Evolutionary conservation across 495 filamentous ascomycete genomes (phyloP).

Genomic region (Aspergillus sclerotioniger): DNA sequence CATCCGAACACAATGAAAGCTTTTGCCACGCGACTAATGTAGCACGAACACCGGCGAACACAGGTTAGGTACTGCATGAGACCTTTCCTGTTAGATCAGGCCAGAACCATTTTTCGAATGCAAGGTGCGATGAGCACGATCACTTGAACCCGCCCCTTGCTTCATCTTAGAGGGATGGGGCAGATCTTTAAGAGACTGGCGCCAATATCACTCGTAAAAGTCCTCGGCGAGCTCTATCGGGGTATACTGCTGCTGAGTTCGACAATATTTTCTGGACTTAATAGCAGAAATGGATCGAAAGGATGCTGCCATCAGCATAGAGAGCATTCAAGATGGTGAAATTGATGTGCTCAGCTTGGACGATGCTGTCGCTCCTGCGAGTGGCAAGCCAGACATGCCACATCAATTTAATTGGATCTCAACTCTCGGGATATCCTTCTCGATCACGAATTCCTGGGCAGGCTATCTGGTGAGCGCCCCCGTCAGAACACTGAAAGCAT

Average conservation of each 20-base stretch:
- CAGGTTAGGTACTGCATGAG: not conserved
- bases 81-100: not conserved
- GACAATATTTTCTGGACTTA: not conserved
- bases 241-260: not conserved
- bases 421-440: not conserved
- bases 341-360: not conserved
- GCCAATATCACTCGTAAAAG: not conserved
- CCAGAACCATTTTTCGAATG: not conserved
- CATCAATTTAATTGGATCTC: not conserved
- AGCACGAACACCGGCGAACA: not conserved
- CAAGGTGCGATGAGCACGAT: not conserved
- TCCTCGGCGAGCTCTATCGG: not conserved
- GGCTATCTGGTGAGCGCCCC: not conserved
- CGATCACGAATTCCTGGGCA: not conserved
- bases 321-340: not conserved
- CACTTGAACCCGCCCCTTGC: not conserved
- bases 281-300: not conserved
- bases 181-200: not conserved
- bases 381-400: not conserved
- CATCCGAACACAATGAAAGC: not conserved
- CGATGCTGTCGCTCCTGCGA: not conserved
- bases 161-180: not conserved
- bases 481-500: not conserved
- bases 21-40: not conserved
- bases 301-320: not conserved